Evolutionary conservation across 2,329 filamentous ascomycete species (phyloP).

Genomic region (Orbilia quercus): DNA sequence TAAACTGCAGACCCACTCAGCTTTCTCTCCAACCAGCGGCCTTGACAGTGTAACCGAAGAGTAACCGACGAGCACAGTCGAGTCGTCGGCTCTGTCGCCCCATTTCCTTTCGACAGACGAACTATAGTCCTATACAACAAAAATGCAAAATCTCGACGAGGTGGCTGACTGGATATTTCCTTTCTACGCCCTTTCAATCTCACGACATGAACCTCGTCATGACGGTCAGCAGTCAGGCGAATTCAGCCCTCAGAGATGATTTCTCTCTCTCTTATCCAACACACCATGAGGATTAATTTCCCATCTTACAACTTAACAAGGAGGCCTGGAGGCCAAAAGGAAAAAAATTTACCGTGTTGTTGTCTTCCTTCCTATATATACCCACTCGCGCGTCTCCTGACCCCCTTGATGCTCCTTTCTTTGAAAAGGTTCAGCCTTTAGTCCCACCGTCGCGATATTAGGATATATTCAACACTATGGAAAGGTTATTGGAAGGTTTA

Average conservation of each 20-base stretch:
- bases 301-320: slow-evolving; percentile 20
- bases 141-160: not conserved
- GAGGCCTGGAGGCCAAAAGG: slow-evolving; percentile 1
- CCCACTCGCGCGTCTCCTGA: slow-evolving; percentile 12
- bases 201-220: slow-evolving; percentile 23
- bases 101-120: not conserved
- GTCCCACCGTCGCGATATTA: too few relatives aligned
- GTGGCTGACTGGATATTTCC: slow-evolving; percentile 10
- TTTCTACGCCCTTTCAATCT: slow-evolving; percentile 27
- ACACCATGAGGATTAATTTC: slow-evolving; percentile 34
- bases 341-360: slow-evolving; percentile 31
- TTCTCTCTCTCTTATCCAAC: slow-evolving; percentile 1
- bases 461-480: too few relatives aligned
- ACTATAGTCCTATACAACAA: not conserved
- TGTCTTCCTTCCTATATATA: slow-evolving; percentile 32
- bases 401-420: slow-evolving; percentile 21
- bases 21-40: not conserved
- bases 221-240: slow-evolving; percentile 20
- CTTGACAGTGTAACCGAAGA: not conserved
- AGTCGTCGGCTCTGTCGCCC: not conserved
- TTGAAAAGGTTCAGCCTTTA: not conserved
- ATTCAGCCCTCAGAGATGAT: slow-evolving; percentile 35
- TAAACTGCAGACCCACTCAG: not conserved
- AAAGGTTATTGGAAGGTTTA: too few relatives aligned
- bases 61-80: not conserved